Evolutionary conservation across 2,329 filamentous ascomycete species (phyloP).

Genomic region (Neofusicoccum kwambonambiense): DNA sequence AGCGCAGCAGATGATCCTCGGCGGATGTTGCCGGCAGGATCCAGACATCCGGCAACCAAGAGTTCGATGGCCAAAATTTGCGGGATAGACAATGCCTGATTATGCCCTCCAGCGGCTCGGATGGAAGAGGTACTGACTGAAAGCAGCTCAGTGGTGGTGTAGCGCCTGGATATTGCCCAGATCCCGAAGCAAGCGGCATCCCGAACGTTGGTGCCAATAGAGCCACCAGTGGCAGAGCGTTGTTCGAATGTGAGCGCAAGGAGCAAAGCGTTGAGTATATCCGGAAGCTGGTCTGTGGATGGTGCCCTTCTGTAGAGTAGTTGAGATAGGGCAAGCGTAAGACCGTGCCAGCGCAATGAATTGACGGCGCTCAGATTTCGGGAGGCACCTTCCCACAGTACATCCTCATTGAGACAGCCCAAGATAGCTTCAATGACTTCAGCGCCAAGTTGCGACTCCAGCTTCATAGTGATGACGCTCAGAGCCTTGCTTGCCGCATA

Average conservation of each 20-base stretch:
- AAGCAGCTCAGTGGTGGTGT: slow-evolving; percentile 74
- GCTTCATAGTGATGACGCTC: slow-evolving; percentile 77
- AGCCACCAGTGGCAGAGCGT: slow-evolving; percentile 77
- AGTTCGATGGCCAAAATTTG: slow-evolving; percentile 81
- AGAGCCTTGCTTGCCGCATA: slow-evolving; percentile 90
- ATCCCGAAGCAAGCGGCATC: slow-evolving; percentile 96
- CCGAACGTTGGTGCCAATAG: slow-evolving; percentile 83
- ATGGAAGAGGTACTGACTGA: slow-evolving; percentile 52
- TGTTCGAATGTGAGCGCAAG: slow-evolving; percentile 87
- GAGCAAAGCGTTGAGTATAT: slow-evolving; percentile 74
- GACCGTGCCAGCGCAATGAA: slow-evolving; percentile 84
- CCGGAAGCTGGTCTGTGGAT: slow-evolving; percentile 65
- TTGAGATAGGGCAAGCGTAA: slow-evolving; percentile 84
- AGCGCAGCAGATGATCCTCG: slow-evolving; percentile 89
- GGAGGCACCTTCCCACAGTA: slow-evolving; percentile 54
- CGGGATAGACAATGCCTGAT: slow-evolving; percentile 51
- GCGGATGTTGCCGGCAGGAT: slow-evolving; percentile 89
- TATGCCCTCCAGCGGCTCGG: slow-evolving; percentile 41
- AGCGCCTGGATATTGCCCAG: slow-evolving; percentile 87
- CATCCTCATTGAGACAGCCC: slow-evolving; percentile 62
- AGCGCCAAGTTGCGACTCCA: slow-evolving; percentile 76
- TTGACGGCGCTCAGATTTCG: slow-evolving; percentile 74
- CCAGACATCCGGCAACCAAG: slow-evolving; percentile 76
- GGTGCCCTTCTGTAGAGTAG: slow-evolving; percentile 82
- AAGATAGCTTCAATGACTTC: slow-evolving; percentile 88